phyloP scores from a whole-genome alignment of 2,329 filamentous ascomycete genomes.

The Clathrospora elynae region DNA sequence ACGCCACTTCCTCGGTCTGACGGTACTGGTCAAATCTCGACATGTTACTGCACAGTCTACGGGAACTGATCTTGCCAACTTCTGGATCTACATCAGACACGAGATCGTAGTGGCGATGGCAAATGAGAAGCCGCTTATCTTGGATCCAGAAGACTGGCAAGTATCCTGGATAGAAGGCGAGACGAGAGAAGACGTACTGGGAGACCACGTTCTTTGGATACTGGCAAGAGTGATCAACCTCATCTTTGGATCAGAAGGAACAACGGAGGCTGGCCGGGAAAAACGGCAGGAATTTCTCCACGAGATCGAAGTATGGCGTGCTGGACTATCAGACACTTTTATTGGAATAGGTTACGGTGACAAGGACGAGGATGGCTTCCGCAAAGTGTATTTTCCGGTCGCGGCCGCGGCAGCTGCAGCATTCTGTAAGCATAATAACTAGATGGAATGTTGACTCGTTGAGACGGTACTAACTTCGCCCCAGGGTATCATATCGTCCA shows the following conservation, averaged over 20 bases:
- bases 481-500: constrained; percentile 40
- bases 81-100: constrained; percentile 45
- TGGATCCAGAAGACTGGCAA: constrained; percentile 41
- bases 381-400: constrained; percentile 41
- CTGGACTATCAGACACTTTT: constrained; percentile 35
- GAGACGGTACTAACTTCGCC: background rate
- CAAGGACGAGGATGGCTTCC: constrained; percentile 38
- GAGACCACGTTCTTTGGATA: constrained; percentile 43
- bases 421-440: constrained; percentile 22
- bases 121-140: constrained; percentile 35
- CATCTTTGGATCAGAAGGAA: constrained; percentile 30
- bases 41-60: constrained; percentile 35
- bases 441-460: too few species aligned
- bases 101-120: constrained; percentile 41
- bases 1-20: constrained; percentile 39
- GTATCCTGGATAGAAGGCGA: constrained; percentile 37
- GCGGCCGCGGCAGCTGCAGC: constrained; percentile 37
- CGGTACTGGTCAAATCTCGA: constrained; percentile 38
- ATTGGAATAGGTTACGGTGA: constrained; percentile 42
- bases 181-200: constrained; percentile 40
- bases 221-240: constrained; percentile 38
- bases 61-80: constrained; percentile 41
- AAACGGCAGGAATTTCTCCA: constrained; percentile 31
- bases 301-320: constrained; percentile 38
- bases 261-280: constrained; percentile 16